Percentiles rank a stretch among this genome's conserved stretches.
Evolutionary conservation across 202 grass and related monocot species (phyloP).

Genomic region (Carex arenaria): DNA sequence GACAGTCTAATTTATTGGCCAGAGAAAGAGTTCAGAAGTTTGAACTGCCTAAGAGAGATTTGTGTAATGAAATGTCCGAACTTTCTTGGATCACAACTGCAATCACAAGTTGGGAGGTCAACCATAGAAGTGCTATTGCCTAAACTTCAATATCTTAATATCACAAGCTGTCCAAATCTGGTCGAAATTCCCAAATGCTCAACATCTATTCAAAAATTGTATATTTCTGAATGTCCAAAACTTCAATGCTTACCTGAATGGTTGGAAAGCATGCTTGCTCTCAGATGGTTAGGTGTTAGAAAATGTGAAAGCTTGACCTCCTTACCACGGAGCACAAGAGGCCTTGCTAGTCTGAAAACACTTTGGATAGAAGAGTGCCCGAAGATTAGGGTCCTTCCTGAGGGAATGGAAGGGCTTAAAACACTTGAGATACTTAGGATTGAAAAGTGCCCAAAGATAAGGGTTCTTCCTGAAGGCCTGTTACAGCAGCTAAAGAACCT

Average conservation of each 20-base stretch:
- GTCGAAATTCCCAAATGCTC: neutral
- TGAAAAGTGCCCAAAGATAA: too few relatives aligned
- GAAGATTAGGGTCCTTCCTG: neutral
- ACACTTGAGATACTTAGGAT: too few relatives aligned
- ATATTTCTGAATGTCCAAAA: neutral
- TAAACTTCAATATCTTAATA: accelerated
- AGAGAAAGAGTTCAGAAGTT: slow-evolving; percentile 15
- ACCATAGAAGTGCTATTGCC: neutral
- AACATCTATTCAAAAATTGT: neutral
- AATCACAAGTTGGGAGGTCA: neutral
- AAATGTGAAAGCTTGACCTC: neutral
- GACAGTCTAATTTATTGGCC: slow-evolving; percentile 9
- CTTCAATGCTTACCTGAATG: neutral
- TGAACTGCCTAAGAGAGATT: neutral
- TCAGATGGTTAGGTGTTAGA: neutral
- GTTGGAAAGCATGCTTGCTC: neutral
- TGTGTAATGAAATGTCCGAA: accelerated
- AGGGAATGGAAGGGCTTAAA: too few relatives aligned
- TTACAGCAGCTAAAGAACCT: too few relatives aligned
- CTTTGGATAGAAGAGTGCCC: neutral
- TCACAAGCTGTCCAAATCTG: accelerated
- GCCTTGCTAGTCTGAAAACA: neutral
- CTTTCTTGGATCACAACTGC: neutral
- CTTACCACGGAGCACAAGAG: neutral
- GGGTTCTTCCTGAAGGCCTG: too few relatives aligned